Base-by-base conservation (phyloP, 768 basidiomycete genomes). In the Tricholoma sp. region DNA sequence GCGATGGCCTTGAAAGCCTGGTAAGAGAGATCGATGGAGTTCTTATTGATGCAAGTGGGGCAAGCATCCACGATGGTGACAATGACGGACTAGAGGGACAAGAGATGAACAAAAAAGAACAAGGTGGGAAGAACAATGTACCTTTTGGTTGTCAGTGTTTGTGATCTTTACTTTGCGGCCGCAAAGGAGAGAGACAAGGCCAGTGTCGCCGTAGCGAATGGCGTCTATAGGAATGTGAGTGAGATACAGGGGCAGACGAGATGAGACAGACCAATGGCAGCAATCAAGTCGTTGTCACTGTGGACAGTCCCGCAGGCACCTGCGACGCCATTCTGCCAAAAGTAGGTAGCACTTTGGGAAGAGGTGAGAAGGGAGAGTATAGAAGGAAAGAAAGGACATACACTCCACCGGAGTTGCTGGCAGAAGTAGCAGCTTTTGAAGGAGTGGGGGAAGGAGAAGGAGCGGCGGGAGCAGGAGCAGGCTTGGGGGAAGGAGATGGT, bases 61-160 rank as follows among this genome's bases (percentile, higher is more conserved):
- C 93, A 97, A 36, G 79, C 85, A 62, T 94, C 92, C 11, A 81
- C 89, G 60, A 97, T 76, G 24, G 75, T 79, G 45, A 85, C 91
- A 3, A 69, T 75, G 56, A 89, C 78, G n/a, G 69, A 66, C 69
- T 75, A 20, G 3, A 62, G 31, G n/a, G 29, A 5, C 28, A 42
- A 56, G 1, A 55, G 41, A 24, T 39, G 24, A 56, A 51, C 56
- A 32, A 34, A 50, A 20, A 20, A 32, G 39, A 57, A 45, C 20
- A 18, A 37, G 47, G 45, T 18, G 20, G 10, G 9, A 9, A 20
- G 9, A 9, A 20, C 17, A 18, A 4, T 24, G 24, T 18, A 42
- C 41, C 17, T 42, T 42, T 7, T 9, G 8, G 8, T 20, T 42
- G 1, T 20, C 17, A 11, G 41, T 18, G 41, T 42, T 42, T 1